Percentiles rank a stretch among this genome's conserved stretches.
These are phyloP conservation scores for Erodium trifolium DNA, from an alignment of 441 rosid species.

Conservation along the genomic window DNA sequence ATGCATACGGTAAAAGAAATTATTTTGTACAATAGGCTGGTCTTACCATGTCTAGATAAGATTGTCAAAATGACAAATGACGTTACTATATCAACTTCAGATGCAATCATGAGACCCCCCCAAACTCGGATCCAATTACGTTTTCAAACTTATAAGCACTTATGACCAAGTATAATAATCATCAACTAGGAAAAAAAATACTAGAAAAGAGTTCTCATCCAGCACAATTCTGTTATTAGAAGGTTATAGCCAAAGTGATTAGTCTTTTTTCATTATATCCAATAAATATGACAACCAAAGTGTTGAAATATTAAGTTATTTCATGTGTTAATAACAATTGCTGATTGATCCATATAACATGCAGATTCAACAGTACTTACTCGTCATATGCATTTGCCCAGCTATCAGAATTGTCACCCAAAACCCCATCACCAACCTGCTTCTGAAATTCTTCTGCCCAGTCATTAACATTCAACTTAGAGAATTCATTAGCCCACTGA, in stretches of 20 bases:
- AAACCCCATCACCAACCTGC: conserved; percentile 58
- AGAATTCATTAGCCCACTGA: conserved; percentile 93
- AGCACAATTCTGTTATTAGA: background rate
- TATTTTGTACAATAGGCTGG: background rate
- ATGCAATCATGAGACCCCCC: background rate
- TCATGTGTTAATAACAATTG: background rate
- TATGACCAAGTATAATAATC: background rate
- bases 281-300: background rate
- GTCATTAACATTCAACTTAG: conserved; percentile 79
- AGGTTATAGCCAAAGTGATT: conserved; percentile 1
- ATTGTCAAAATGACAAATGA: background rate
- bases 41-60: background rate
- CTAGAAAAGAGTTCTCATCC: background rate
- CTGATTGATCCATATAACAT: conserved; percentile 6
- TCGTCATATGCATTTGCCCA: conserved; percentile 95
- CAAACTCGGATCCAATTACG: background rate
- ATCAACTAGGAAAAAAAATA: background rate
- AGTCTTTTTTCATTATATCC: background rate
- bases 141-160: background rate
- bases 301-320: background rate
- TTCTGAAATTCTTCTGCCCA: conserved; percentile 88
- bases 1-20: background rate
- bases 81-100: background rate
- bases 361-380: conserved; percentile 39
- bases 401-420: conserved; percentile 57